These are phyloP conservation scores for Macrophomina tecta DNA, from an alignment of 2,329 filamentous ascomycete species.

Conservation along the genomic window DNA sequence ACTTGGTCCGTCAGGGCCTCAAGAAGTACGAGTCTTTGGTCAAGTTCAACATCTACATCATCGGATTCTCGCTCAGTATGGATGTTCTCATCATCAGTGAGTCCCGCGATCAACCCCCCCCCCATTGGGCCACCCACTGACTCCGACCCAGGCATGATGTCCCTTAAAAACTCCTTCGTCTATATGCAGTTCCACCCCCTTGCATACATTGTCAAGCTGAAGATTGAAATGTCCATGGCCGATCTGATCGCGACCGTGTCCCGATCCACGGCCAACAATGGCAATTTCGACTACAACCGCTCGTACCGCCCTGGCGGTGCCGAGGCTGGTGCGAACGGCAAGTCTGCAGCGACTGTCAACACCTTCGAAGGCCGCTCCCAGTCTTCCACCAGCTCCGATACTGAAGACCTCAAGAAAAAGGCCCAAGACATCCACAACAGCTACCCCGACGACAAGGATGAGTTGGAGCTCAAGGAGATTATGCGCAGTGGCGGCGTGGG, in stretches of 20 bases:
- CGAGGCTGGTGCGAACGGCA: background rate
- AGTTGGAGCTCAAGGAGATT: constrained; percentile 1
- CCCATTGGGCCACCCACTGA: background rate
- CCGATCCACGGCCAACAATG: background rate
- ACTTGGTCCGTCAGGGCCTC: constrained; percentile 38
- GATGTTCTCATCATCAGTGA: constrained; percentile 32
- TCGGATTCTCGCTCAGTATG: constrained; percentile 37
- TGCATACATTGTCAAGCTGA: constrained; percentile 52
- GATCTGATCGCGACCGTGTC: constrained; percentile 42
- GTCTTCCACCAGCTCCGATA: constrained; percentile 2
- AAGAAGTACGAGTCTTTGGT: constrained; percentile 38
- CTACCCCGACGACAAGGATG: background rate
- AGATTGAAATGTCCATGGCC: constrained; percentile 55
- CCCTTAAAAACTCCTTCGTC: constrained; percentile 24
- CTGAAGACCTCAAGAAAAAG: constrained; percentile 8
- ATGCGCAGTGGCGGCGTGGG: constrained; percentile 18
- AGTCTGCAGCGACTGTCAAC: background rate
- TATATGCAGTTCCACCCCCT: constrained; percentile 51
- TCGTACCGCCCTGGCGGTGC: background rate
- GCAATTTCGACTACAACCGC: background rate
- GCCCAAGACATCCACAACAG: background rate
- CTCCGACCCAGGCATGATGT: constrained; percentile 25
- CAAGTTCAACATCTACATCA: constrained; percentile 37
- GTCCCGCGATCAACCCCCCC: background rate
- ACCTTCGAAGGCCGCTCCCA: background rate